Evolutionary conservation across 345 rosid genomes (phyloP), one percentile per base, ranked within the genome.

Genomic region (Brassica juncea): DNA sequence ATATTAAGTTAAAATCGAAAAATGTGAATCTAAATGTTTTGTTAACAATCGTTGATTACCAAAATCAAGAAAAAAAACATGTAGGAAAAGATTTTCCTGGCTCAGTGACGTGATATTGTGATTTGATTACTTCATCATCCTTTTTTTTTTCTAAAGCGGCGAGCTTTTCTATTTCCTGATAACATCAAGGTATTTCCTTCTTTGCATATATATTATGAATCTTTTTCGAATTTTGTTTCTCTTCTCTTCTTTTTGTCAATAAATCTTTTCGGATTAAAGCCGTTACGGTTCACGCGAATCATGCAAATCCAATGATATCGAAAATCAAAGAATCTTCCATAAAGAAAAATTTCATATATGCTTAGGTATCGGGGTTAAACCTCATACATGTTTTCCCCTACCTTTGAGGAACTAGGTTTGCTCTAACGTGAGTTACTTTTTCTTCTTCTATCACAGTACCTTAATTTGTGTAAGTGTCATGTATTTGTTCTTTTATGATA

Each of bases 221-320:
- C 34, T 30, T 70, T 21, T 70, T 52, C 37, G n/a, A 68, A 9
- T 30, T 49, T 52, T 15, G 4, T 25, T 31, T 47, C 14, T 11
- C 10, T 57, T 37, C 14, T 44, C 21, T 6, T 5, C 8, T 21
- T 34, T 66, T 66, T n/a, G 30, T 37, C 32, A 75, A 57, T 21
- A 37, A 39, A 75, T 75, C 0, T 75, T 37, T 59, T 4, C 15
- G 32, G 14, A 75, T 57, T 23, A 14, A 37, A 55, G 8, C n/a
- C 44, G 62, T 69, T 77, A 47, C 63, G 54, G 70, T 55, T 60
- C 11, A 39, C 68, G 21, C 21, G 14, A 68, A 76, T 44, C 63
- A 47, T 14, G 64, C 23, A 10, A 37, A 31, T 19, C 70, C 77
- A 16, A 1, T 28, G 4, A 28, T 76, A 30, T 42, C 21, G 44